These are phyloP conservation scores for Cytospora paraplurivora DNA, from an alignment of 2,329 filamentous ascomycete genomes.

Conservation along the genomic window DNA sequence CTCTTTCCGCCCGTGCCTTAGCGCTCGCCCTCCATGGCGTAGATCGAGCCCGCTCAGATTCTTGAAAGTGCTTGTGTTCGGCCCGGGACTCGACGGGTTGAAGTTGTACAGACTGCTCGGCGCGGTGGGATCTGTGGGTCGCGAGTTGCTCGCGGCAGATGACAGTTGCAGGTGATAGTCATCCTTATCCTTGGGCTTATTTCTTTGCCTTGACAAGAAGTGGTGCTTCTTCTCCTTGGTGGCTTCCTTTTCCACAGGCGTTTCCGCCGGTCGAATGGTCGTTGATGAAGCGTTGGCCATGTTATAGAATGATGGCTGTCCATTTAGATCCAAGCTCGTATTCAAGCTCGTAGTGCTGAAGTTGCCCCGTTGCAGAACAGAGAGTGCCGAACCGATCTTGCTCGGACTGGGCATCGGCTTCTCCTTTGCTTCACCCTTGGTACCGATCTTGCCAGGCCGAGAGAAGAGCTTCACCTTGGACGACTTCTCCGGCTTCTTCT, in stretches of 20 bases:
- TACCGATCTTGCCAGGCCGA: conserved; percentile 72
- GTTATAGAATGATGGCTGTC: conserved; percentile 69
- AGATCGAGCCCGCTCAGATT: conserved; percentile 80
- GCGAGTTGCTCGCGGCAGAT: conserved; percentile 75
- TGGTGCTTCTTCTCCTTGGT: conserved; percentile 80
- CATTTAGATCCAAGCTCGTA: conserved; percentile 66
- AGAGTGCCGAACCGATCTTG: conserved; percentile 68
- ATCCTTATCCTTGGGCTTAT: conserved; percentile 73
- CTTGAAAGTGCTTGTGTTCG: conserved; percentile 71
- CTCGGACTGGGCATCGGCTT: conserved; percentile 72
- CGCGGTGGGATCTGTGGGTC: conserved; percentile 72
- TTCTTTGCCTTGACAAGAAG: conserved; percentile 76
- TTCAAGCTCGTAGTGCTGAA: conserved; percentile 75
- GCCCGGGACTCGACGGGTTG: conserved; percentile 71
- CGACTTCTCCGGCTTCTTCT: conserved; percentile 69
- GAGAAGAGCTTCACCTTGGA: conserved; percentile 81
- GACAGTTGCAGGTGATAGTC: conserved; percentile 73
- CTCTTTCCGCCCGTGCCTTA: conserved; percentile 80
- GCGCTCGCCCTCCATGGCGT: conserved; percentile 72
- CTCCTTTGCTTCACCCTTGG: conserved; percentile 67
- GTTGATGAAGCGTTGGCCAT: conserved; percentile 76
- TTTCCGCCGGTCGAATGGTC: conserved; percentile 69
- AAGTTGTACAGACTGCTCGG: conserved; percentile 80
- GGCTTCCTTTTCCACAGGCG: conserved; percentile 60
- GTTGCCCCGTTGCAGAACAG: conserved; percentile 66